These are phyloP conservation scores for Datura wrightii DNA, from an alignment of 257 asterid species.

Conservation along the genomic window DNA sequence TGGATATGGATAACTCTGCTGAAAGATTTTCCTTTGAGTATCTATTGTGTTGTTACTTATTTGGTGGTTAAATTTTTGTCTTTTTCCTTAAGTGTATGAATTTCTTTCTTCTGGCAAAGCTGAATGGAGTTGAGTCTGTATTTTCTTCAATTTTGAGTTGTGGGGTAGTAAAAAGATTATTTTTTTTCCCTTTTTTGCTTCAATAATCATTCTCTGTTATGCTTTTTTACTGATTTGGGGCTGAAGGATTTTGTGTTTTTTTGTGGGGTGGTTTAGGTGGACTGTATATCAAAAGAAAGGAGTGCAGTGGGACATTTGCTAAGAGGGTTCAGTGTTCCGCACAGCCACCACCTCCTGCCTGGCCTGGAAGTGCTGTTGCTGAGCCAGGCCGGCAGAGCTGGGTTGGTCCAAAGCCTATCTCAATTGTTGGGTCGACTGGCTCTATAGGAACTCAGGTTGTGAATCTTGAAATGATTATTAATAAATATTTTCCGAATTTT, in stretches of 20 bases:
- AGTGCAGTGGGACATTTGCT: constrained; percentile 48
- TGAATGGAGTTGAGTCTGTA: background rate
- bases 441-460: constrained; percentile 97
- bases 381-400: constrained; percentile 72
- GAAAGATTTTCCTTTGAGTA: constrained; percentile 16
- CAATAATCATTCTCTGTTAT: background rate
- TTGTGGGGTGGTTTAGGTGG: constrained; percentile 53
- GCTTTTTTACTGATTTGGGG: background rate
- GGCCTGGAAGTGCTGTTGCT: constrained; percentile 89
- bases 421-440: constrained; percentile 96
- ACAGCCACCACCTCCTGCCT: constrained; percentile 74
- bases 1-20: constrained; percentile 18
- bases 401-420: constrained; percentile 97
- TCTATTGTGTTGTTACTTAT: background rate
- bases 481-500: background rate
- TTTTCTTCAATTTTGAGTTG: constrained; percentile 9
- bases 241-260: background rate
- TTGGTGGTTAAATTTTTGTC: background rate
- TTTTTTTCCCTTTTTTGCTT: background rate
- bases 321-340: constrained; percentile 73
- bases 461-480: background rate
- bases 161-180: background rate
- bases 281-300: constrained; percentile 66
- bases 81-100: too few species aligned
- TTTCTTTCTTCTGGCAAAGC: too few species aligned